Base-by-base conservation (phyloP, 2,329 filamentous ascomycete species). In the Trichoderma endophyticum region DNA sequence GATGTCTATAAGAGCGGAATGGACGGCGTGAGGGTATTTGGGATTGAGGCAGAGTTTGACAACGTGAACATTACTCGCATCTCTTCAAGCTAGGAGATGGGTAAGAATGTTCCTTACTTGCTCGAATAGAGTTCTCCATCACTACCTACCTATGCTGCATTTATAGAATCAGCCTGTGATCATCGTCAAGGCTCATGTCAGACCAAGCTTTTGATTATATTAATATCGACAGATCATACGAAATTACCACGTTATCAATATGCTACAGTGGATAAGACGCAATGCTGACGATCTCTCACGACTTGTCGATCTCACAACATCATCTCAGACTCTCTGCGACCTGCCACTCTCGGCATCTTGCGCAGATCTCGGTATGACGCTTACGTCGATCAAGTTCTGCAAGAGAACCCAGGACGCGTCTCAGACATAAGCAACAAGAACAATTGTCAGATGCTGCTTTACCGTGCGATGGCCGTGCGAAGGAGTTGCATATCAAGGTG, bases 31-130 rank as follows among this genome's bases (percentile, higher is more conserved):
- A 62, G 73, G 48, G 74, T 73, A 28, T 74, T 61, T 28, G 59
- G 71, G 28, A 73, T 74, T 7, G 73, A 70, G 24, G 75, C 75
- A 9, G 68, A 72, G 26, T 76, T 76, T 68, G 75, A 75, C 18
- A 76, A 76, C 56, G 72, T 76, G 6, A 73, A 71, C 34, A 63
- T 73, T 30, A 71, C 61, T 26, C 72, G 69, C 39, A 59, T 70
- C 57, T 14, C 57, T 18, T 34, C 39, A 18, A 62, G 6, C 28
- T 62, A 6, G 12, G 24, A 28, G 14, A n/a, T 39, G 34, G 18
- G 34, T 32, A 32, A 32, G 28, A 3, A 6, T 9, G 24, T 39
- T 36, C 14, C 6, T 59, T 59, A 14, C 34, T 39, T 30, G 1
- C 24, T 26, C 15, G 28, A 15, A 7, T 54, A 34, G 26, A 15